Conservation (phyloP, 2,329 filamentous ascomycete species). For the Aquanectria penicillioides region DNA sequence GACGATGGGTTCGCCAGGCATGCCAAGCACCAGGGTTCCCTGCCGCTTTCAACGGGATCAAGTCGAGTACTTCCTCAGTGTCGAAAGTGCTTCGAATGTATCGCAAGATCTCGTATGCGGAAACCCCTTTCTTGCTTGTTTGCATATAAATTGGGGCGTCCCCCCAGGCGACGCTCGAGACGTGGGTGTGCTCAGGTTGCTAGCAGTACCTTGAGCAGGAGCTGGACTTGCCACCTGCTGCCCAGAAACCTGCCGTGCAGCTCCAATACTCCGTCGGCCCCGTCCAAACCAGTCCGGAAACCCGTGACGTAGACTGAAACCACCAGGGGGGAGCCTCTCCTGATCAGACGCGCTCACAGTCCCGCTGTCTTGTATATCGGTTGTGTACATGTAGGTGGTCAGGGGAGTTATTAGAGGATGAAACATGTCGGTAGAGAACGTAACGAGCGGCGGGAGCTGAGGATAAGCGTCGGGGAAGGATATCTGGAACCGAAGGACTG, state of each 20-base stretch:
- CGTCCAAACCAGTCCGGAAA: conserved; percentile 91
- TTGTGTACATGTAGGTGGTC: conserved; percentile 94
- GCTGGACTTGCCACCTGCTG: conserved; percentile 45
- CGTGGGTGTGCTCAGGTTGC: conserved; percentile 44
- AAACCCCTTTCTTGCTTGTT: conserved; percentile 55
- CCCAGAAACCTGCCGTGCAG: conserved; percentile 54
- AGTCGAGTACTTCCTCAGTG: conserved; percentile 79
- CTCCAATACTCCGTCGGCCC: conserved; percentile 53
- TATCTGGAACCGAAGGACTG: conserved; percentile 89
- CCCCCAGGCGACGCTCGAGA: conserved; percentile 41
- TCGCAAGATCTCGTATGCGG: conserved; percentile 75
- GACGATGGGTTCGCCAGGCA: conserved; percentile 83
- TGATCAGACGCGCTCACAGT: conserved; percentile 86
- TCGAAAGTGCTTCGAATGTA: conserved; percentile 89
- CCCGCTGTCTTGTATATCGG: conserved; percentile 77
- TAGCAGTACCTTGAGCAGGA: conserved; percentile 35
- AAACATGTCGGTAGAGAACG: conserved; percentile 92
- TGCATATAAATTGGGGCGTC: conserved; percentile 52
- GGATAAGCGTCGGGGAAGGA: conserved; percentile 87
- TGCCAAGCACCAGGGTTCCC: conserved; percentile 94
- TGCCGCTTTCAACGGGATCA: conserved; percentile 80
- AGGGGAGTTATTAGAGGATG: conserved; percentile 92
- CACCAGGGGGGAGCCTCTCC: conserved; percentile 84
- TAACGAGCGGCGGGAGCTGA: conserved; percentile 81
- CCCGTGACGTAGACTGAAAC: conserved; percentile 89